Evolutionary conservation across 2,329 filamentous ascomycete species (phyloP), one percentile per base, ranked within the genome.

Genomic region (Orbilia oligospora): DNA sequence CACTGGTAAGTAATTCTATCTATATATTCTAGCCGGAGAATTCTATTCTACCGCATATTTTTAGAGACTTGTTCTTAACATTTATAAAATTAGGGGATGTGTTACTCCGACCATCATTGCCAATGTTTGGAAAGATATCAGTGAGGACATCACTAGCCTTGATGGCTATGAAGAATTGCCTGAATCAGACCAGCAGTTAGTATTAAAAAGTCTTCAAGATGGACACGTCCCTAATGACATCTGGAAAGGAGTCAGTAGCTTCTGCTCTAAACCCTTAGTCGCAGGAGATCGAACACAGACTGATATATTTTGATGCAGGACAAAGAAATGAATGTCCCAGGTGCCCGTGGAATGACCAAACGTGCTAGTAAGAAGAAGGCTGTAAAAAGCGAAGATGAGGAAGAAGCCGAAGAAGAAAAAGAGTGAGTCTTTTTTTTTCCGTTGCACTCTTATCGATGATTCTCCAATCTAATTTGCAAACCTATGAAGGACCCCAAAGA

Each of bases 131-230:
- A 75, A 71, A 55, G 66, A 69, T 14, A 66, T 70, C 20, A 70
- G 75, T 2, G 65, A 61, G 6, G 64, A 79, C 5, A 4, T 69
- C 24, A 64, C 69, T n/a, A 51, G 48, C 16, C 70, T 73, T 14
- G 79, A 80, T 51, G 79, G 79, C 18, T 79, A 63, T 48, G 58
- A 48, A 14, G 79, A 80, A 12, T 41, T 80, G 30, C 56, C 69
- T 27, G 75, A 79, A 5, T 66, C 67, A 0, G 27, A 53, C 61
- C 71, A 79, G 18, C 53, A 75, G n/a, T 20, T 75, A 18, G 56
- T 80, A n/a, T 41, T 48, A 9, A 53, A 53, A 18, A 78, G 64
- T 46, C 27, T 80, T 16, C 56, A 66, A 12, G 68, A 70, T 18
- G 75, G 79, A 16, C 53, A 79, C n/a, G 75, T 80, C 51, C 68